phyloP scores from a whole-genome alignment of 192 early-diverging fungal genomes.

The Coemansia sp. region DNA sequence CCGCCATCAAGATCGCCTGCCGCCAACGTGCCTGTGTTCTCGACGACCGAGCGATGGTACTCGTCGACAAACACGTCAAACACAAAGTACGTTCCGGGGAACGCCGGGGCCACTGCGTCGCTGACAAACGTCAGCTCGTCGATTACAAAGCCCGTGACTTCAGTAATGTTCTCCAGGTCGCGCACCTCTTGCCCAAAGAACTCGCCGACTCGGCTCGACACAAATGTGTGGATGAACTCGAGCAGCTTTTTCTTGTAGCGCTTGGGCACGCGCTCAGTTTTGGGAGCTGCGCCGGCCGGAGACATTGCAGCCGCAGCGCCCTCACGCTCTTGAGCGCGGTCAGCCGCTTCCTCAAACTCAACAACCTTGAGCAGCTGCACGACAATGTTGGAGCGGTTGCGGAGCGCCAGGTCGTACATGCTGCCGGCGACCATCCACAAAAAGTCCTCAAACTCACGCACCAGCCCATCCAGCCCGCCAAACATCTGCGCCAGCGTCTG shows the following conservation, averaged over 20 bases:
- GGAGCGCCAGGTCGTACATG: slow-evolving; percentile 76
- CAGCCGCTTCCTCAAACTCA: slow-evolving; percentile 87
- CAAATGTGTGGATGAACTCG: slow-evolving; percentile 38
- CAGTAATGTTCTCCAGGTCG: slow-evolving; percentile 40
- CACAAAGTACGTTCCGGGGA: slow-evolving; percentile 91
- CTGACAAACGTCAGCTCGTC: slow-evolving; percentile 86
- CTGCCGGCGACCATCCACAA: slow-evolving; percentile 82
- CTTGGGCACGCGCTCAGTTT: slow-evolving; percentile 31
- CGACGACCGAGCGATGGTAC: slow-evolving; percentile 92
- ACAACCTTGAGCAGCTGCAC: slow-evolving; percentile 92
- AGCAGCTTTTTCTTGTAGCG: slow-evolving; percentile 52
- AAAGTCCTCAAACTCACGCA: slow-evolving; percentile 81
- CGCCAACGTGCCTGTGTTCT: slow-evolving; percentile 73
- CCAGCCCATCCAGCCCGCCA: slow-evolving; percentile 73
- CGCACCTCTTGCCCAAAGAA: slow-evolving; percentile 61
- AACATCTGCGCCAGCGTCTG: slow-evolving; percentile 88
- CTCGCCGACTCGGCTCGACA: slow-evolving; percentile 39
- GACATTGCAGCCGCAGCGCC: slow-evolving; percentile 19
- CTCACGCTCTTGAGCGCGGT: slow-evolving; percentile 53
- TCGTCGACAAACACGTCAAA: slow-evolving; percentile 93
- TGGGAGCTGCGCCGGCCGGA: not conserved
- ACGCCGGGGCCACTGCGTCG: slow-evolving; percentile 83
- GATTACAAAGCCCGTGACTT: slow-evolving; percentile 76
- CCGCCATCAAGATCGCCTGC: slow-evolving; percentile 78
- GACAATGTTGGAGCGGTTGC: slow-evolving; percentile 68